Evolutionary conservation across 78 protist species (phyloP).

Genomic region (Dictyostelium brefeldianum): DNA sequence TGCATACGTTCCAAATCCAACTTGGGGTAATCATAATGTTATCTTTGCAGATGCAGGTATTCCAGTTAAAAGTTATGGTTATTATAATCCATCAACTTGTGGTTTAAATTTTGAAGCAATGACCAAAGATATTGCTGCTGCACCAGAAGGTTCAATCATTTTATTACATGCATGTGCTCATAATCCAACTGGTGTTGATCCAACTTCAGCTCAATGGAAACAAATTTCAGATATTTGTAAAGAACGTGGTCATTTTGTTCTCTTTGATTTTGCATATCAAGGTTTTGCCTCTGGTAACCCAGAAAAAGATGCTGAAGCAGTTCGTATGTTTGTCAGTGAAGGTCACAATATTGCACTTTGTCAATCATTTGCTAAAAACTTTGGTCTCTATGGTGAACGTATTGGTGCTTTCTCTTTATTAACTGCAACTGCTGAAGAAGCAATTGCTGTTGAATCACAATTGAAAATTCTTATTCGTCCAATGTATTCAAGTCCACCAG

Average conservation of each 20-base stretch:
- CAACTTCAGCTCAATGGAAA: conserved; percentile 96
- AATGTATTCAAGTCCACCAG: conserved; percentile 98
- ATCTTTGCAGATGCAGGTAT: conserved; percentile 87
- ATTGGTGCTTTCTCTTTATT: conserved; percentile 81
- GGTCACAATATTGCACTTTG: conserved; percentile 78
- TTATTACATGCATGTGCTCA: conserved; percentile 99
- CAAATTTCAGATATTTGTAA: conserved; percentile 68
- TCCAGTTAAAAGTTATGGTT: conserved; percentile 84
- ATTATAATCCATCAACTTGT: conserved; percentile 82
- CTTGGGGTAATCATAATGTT: conserved; percentile 97
- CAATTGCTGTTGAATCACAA: conserved; percentile 88
- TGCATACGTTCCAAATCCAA: conserved; percentile 96
- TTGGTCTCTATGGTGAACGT: conserved; percentile 98
- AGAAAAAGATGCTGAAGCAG: conserved; percentile 93
- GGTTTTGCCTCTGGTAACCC: conserved; percentile 98
- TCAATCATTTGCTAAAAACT: conserved; percentile 98
- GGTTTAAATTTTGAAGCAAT: conserved; percentile 93
- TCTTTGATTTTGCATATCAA: conserved; percentile 99
- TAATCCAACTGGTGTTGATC: conserved; percentile 99
- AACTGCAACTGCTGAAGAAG: conserved; percentile 58
- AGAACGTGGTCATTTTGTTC: conserved; percentile 76
- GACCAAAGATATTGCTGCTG: conserved; percentile 87
- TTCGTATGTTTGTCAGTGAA: conserved; percentile 78
- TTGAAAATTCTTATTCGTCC: conserved; percentile 93
- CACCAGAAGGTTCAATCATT: conserved; percentile 86